Base-by-base conservation (phyloP, 257 asterid species). In the Gentiana dahurica region DNA sequence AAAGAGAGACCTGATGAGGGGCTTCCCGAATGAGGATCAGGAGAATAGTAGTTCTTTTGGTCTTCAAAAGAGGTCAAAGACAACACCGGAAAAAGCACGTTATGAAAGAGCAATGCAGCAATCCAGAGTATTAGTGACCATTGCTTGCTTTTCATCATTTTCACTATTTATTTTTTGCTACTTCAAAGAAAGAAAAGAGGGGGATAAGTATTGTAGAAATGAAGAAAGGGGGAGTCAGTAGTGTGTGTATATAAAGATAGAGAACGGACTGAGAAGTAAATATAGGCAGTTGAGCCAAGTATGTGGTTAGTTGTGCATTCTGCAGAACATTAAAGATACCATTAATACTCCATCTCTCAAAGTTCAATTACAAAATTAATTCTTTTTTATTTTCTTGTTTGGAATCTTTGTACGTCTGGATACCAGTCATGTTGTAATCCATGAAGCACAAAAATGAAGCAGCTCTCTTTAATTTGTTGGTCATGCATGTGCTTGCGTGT, bases 231-330 rank as follows among this genome's bases (percentile, higher is more conserved):
- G 54, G 32, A 36, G 5, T 5, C 1, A 10, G 9, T 5, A 47
- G 55, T 15, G 67, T 58, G 78, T 35, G 43, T 65, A 76, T 78
- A 75, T 66, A 66, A 51, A 52, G 60, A 15, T 5, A 4, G 1
- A 43, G 80, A 72, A 70, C 36, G 72, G 75, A 54, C 49, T 11
- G 86, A 8, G 84, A 75, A 83, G 79, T 85, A 78, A 79, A 78
- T 79, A 75, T 54, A 69, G 76, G 65, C 86, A 70, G 91, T 81
- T 81, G 74, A 76, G 46, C 70, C 59, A 32, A 65, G 84, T 76
- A 54, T 66, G 85, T 72, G 83, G 97, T 83, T 86, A 73, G 95
- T 76, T 85, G 94, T 46, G 62, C 58, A 43, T 48, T 62, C 57
- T 64, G 78, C 83, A 68, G 77, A 65, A 11, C 84, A 82, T 82